Percentiles rank a stretch among this genome's conserved stretches.
Conservation (phyloP, 768 basidiomycete genomes). For the Candolleomyces aberdarensis region DNA sequence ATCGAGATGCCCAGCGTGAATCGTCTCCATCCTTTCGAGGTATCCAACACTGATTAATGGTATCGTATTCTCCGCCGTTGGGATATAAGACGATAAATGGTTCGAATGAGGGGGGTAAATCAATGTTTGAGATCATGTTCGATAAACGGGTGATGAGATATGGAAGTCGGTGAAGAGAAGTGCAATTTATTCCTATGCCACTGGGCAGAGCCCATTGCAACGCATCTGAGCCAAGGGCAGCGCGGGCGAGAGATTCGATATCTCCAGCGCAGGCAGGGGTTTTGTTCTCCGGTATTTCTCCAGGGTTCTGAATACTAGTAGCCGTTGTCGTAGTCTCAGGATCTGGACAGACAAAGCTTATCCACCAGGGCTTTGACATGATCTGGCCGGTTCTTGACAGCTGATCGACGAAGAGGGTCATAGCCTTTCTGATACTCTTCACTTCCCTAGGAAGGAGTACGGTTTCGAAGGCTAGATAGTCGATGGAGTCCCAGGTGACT, state of each 20-base stretch:
- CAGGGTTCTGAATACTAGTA: constrained; percentile 33
- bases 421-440: constrained; percentile 59
- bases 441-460: constrained; percentile 67
- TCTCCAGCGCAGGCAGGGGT: constrained; percentile 1
- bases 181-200: constrained; percentile 78
- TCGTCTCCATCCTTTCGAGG: constrained; percentile 8
- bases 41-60: constrained; percentile 42
- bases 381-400: constrained; percentile 8
- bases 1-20: constrained; percentile 34
- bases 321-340: constrained; percentile 19
- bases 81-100: constrained; percentile 67
- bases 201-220: constrained; percentile 28
- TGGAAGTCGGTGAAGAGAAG: constrained; percentile 42
- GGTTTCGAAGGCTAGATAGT: constrained; percentile 76
- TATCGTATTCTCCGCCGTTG: constrained; percentile 64
- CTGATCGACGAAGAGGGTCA: constrained; percentile 35
- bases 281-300: neutral
- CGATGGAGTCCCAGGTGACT: constrained; percentile 52
- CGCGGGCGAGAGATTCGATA: constrained; percentile 40
- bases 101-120: neutral
- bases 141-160: constrained; percentile 32
- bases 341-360: constrained; percentile 59
- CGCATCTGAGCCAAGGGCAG: constrained; percentile 30
- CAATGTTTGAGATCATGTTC: constrained; percentile 21
- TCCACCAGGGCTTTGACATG: constrained; percentile 70